phyloP scores from a whole-genome alignment of 306 rosid genomes.

The Cotoneaster glaucophyllus region DNA sequence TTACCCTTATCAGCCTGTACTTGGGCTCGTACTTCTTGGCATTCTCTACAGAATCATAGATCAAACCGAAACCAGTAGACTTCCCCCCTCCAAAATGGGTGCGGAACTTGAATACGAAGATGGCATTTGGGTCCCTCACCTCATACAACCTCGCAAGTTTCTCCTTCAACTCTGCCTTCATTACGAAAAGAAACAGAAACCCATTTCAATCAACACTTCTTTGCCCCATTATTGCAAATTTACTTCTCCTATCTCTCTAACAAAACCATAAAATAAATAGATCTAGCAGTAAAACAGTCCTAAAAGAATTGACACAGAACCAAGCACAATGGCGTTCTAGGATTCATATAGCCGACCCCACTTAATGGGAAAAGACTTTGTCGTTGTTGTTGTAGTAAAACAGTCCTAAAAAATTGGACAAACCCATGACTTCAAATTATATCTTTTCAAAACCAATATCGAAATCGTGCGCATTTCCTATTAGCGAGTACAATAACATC shows the following conservation, averaged over 20 bases:
- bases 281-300: neutral
- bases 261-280: neutral
- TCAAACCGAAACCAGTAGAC: slow-evolving; percentile 86
- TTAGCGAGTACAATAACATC: neutral
- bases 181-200: neutral
- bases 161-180: slow-evolving; percentile 84
- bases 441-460: no score
- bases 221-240: neutral
- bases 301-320: no score
- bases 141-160: slow-evolving; percentile 71
- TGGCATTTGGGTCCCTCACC: slow-evolving; percentile 70
- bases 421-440: neutral
- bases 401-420: neutral
- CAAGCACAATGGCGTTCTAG: no score
- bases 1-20: slow-evolving; percentile 92
- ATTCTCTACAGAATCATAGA: slow-evolving; percentile 77
- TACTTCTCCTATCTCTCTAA: neutral
- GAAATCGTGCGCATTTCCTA: neutral
- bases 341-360: no score
- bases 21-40: slow-evolving; percentile 96
- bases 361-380: no score
- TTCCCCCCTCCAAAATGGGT: slow-evolving; percentile 98
- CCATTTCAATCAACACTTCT: neutral
- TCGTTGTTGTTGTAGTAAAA: no score
- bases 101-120: slow-evolving; percentile 81